Evolutionary conservation across 371 early-diverging fungal species (phyloP).

Genomic region (Coemansia linderi): DNA sequence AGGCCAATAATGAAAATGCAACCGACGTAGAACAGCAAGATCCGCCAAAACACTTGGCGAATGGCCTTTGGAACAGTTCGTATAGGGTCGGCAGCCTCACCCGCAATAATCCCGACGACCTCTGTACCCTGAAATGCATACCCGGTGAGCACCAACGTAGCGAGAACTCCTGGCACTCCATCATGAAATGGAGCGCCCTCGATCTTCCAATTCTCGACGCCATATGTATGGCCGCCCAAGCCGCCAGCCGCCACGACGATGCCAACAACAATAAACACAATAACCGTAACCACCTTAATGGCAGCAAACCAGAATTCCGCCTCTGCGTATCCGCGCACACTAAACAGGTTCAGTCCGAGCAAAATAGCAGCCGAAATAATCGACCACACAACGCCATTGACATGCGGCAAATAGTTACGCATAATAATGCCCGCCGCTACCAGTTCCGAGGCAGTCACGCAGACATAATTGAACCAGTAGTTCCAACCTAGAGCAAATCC

Average conservation of each 20-base stretch:
- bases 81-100: constrained; percentile 66
- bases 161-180: constrained; percentile 64
- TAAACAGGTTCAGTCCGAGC: constrained; percentile 21
- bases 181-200: constrained; percentile 70
- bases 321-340: constrained; percentile 66
- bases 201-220: constrained; percentile 70
- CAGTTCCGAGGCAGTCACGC: constrained; percentile 73
- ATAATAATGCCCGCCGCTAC: constrained; percentile 74
- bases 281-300: constrained; percentile 62
- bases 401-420: constrained; percentile 69
- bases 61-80: constrained; percentile 68
- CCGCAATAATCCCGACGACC: constrained; percentile 69
- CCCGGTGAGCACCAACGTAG: constrained; percentile 74
- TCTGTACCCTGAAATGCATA: constrained; percentile 84
- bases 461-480: constrained; percentile 80
- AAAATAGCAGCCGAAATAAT: constrained; percentile 57
- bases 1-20: constrained; percentile 66
- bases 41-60: constrained; percentile 68
- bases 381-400: constrained; percentile 62
- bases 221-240: constrained; percentile 61
- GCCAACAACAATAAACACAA: constrained; percentile 72
- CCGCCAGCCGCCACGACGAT: constrained; percentile 66
- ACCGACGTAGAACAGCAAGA: constrained; percentile 67
- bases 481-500: constrained; percentile 75
- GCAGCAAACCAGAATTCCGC: constrained; percentile 70